Percentiles rank a stretch among this genome's conserved stretches.
phyloP scores from a whole-genome alignment of 2,329 filamentous ascomycete species.

The Colletotrichum theobromicola region DNA sequence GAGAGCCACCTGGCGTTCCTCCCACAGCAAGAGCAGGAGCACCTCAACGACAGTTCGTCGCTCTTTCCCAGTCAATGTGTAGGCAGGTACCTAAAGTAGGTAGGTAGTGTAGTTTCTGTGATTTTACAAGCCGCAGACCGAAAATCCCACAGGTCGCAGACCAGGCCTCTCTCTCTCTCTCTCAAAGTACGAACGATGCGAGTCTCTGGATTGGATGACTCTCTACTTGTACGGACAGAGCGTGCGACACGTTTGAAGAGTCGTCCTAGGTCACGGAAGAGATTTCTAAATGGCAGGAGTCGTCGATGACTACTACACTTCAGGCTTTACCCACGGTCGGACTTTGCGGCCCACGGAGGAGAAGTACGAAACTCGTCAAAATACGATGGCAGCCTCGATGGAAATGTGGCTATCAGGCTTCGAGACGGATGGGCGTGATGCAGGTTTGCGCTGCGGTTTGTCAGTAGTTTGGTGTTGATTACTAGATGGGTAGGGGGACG shows the following conservation, averaged over 20 bases:
- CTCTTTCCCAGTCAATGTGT: constrained; percentile 10
- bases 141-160: constrained; percentile 5
- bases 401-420: not conserved
- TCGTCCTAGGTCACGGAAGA: constrained; percentile 18
- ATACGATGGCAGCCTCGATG: constrained; percentile 10
- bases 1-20: not conserved
- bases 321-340: constrained; percentile 20
- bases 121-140: constrained; percentile 16
- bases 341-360: constrained; percentile 1
- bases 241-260: constrained; percentile 18
- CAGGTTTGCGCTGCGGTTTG: constrained; percentile 9
- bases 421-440: not conserved
- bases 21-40: not conserved
- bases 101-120: not conserved
- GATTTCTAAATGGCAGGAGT: constrained; percentile 19
- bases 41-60: not conserved
- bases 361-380: constrained; percentile 11
- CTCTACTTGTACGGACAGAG: constrained; percentile 20
- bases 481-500: not conserved
- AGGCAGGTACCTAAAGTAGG: not conserved
- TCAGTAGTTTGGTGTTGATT: not conserved
- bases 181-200: constrained; percentile 17
- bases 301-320: constrained; percentile 16
- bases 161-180: constrained; percentile 10
- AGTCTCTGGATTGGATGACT: constrained; percentile 9